A percentile compares a stretch with the other conserved stretches of the same genome.
Conservation (phyloP, 805 yeast species). For the Geotrichum ghanense region DNA sequence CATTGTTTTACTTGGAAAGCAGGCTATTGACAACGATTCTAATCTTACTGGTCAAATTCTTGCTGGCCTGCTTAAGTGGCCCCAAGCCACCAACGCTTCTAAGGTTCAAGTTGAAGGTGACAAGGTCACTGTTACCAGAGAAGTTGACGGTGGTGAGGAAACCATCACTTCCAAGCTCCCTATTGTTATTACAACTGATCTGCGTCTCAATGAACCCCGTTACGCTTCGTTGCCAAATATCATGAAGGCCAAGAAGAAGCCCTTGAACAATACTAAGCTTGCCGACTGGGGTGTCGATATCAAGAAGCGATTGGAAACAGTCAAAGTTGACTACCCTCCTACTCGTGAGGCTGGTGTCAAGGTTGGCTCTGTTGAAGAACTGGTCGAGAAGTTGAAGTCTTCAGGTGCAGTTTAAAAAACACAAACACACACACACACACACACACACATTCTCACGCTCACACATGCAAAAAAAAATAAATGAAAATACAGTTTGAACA, state of each 20-base stretch:
- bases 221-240: conserved; percentile 92
- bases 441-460: too few species aligned
- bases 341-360: conserved; percentile 70
- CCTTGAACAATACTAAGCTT: conserved; percentile 54
- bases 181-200: conserved; percentile 79
- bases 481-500: too few species aligned
- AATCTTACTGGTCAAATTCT: conserved; percentile 96
- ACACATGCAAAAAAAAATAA: too few species aligned
- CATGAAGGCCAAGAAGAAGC: conserved; percentile 98
- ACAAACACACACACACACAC: not conserved
- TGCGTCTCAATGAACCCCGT: conserved; percentile 89
- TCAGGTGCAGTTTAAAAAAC: conserved; percentile 51
- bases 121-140: conserved; percentile 64
- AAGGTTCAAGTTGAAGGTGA: conserved; percentile 55
- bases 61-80: conserved; percentile 90
- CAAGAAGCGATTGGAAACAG: conserved; percentile 49
- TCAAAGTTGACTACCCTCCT: conserved; percentile 79
- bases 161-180: conserved; percentile 71
- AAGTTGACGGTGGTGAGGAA: conserved; percentile 92
- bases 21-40: conserved; percentile 91
- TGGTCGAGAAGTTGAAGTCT: conserved; percentile 67
- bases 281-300: conserved; percentile 63
- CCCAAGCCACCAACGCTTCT: conserved; percentile 92
- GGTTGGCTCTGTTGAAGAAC: conserved; percentile 73
- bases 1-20: conserved; percentile 85